phyloP scores from a whole-genome alignment of 2,329 filamentous ascomycete genomes.

The Penicillium sp. region DNA sequence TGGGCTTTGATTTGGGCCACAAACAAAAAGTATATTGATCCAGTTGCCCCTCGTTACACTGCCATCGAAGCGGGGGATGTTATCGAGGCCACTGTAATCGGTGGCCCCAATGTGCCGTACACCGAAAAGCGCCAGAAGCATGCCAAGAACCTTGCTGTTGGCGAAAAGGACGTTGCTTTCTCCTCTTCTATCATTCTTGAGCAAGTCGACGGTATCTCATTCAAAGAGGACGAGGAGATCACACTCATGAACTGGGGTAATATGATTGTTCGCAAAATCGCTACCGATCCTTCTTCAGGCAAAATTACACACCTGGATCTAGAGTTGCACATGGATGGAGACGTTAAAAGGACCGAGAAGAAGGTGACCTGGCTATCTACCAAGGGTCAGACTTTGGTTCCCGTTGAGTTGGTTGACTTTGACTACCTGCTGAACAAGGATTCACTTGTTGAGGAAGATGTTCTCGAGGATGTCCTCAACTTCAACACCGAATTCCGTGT shows the following conservation, averaged over 20 bases:
- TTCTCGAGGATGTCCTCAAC: constrained; percentile 81
- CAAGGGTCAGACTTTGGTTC: constrained; percentile 73
- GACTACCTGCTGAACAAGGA: constrained; percentile 96
- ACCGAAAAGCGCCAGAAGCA: constrained; percentile 81
- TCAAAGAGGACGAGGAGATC: constrained; percentile 85
- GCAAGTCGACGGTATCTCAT: constrained; percentile 79
- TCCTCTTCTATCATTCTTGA: constrained; percentile 77
- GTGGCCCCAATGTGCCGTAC: constrained; percentile 63
- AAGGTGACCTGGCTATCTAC: constrained; percentile 92
- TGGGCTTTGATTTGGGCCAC: constrained; percentile 54
- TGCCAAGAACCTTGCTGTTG: constrained; percentile 82
- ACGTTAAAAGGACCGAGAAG: constrained; percentile 94
- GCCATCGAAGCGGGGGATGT: constrained; percentile 70
- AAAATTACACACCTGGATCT: constrained; percentile 72
- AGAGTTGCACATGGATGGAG: constrained; percentile 87
- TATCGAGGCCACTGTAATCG: constrained; percentile 70
- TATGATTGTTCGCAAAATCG: constrained; percentile 52
- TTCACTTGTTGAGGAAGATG: constrained; percentile 84
- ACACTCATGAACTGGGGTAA: constrained; percentile 95
- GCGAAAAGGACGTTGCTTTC: constrained; percentile 81
- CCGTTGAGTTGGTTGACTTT: constrained; percentile 88
- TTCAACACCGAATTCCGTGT: constrained; percentile 73
- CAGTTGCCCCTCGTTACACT: constrained; percentile 72
- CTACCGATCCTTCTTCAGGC: constrained; percentile 51
- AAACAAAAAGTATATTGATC: constrained; percentile 84